Percentiles rank a stretch among this genome's conserved stretches.
phyloP scores from a whole-genome alignment of 192 early-diverging fungal species.

The Mortierella hygrophila region DNA sequence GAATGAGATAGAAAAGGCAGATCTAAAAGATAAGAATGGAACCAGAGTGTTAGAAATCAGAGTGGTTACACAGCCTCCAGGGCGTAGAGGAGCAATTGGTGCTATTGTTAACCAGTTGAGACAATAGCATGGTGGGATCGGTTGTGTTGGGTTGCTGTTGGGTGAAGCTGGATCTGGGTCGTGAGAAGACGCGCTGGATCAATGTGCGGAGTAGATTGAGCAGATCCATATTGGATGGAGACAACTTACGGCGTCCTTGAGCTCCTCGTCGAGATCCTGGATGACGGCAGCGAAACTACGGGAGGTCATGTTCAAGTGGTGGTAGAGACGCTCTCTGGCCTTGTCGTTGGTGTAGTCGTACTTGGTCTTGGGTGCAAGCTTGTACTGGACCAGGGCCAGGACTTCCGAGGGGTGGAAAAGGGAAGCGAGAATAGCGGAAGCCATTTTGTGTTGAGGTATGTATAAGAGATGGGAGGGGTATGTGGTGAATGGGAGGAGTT shows the following conservation, averaged over 20 bases:
- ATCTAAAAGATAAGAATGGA: constrained; percentile 63
- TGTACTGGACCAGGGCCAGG: constrained; percentile 81
- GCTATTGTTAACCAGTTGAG: neutral
- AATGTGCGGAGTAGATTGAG: too few relatives aligned
- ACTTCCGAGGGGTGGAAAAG: constrained; percentile 89
- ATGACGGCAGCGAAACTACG: constrained; percentile 98
- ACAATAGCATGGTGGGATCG: neutral
- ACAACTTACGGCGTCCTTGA: constrained; percentile 78
- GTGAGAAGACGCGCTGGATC: constrained; percentile 3
- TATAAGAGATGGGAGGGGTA: neutral
- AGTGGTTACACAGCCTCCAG: neutral
- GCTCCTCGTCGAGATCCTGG: constrained; percentile 82
- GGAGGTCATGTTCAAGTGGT: constrained; percentile 93
- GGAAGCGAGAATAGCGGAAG: constrained; percentile 73
- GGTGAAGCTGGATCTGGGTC: neutral
- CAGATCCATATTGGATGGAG: neutral
- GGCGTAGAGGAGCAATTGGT: too few relatives aligned
- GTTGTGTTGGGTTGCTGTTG: neutral
- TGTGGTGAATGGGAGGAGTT: neutral
- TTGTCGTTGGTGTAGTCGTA: constrained; percentile 64
- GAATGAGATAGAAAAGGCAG: constrained; percentile 96
- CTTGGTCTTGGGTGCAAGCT: constrained; percentile 62
- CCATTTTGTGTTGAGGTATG: constrained; percentile 43
- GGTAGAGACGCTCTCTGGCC: constrained; percentile 82
- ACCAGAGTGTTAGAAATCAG: neutral